Base-by-base conservation (phyloP, 768 basidiomycete genomes). In the Pleurotus platypus region DNA sequence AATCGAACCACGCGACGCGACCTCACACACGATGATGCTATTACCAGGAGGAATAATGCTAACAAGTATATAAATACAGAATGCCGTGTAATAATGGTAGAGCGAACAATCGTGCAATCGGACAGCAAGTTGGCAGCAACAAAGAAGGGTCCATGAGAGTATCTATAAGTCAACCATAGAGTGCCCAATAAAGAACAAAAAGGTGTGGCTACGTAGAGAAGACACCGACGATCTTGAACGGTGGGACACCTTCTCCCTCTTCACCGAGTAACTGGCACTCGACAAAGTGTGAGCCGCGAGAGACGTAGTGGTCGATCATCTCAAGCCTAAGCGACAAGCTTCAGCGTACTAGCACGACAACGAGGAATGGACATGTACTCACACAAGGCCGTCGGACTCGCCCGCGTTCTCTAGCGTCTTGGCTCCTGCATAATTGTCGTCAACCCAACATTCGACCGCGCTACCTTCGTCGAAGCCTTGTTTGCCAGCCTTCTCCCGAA, bases 361-460 rank as follows among this genome's bases (percentile, higher is more conserved):
- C 43, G 30, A 12, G n/a, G 27, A 42, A 43, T 30, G n/a, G 54
- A 43, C 57, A 49, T 51, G 49, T 49, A 56, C 51, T 43, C 46
- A 56, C 26, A 66, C 39, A 42, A 81, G 90, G 63, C 84, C 83
- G 3, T 72, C 75, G 5, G 86, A 74, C 57, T 89, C 83, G 3
- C 78, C 91, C 1, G 83, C 84, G 66, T 98, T 95, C 69, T 86
- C 83, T 57, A 98, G 78, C 42, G 85, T 78, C 59, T 83, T 83
- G 26, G 85, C 87, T 4, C 97, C 96, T 0, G 64, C 72, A 61
- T 86, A 83, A 67, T 99, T 99, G 69, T 99, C 95, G 69, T 99
- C 97, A 30, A 99, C 97, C 96, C 96, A 98, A 69, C 97, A 98
- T 64, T 90, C 84, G 3, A 95, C 77, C 53, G 81, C 78, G 63